Evolutionary conservation across 148 eudicot species (phyloP), one percentile per base, ranked within the genome.

Genomic region (Persicaria tinctoria): DNA sequence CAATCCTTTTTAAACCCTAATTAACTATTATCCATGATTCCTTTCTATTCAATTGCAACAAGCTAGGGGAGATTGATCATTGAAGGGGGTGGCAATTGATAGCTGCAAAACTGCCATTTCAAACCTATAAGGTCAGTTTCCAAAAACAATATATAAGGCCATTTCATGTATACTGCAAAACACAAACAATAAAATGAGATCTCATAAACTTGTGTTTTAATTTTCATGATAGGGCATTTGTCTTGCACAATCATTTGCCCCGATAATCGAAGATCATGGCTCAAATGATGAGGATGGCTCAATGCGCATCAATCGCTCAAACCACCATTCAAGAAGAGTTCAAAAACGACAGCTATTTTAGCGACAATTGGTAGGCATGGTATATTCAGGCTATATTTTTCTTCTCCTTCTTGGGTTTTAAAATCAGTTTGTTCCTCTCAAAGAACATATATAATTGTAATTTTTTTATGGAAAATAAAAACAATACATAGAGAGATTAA

Each of bases 351-450:
- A 63, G 1, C 38, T 63, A 38, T 46, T 63, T 9, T 46, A 63
- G 11, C 69, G 38, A 63, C 69, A 63, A 63, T 63, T 66, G 48
- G 54, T 72, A 50, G 12, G 74, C 20, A 16, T 18, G 12, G 74
- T 47, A 16, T 18, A 45, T 18, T 2, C 23, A 69, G 13, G 20
- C 48, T 6, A 46, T 69, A 17, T 7, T 13, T 7, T 66, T 32
- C 41, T 32, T 32, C 41, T 32, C 41, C 3, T 32, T 32, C 1
- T 32, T 32, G 41, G 41, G 41, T 32, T 32, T 32, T 32, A 32
- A 32, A 32, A 32, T 32, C 3, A 32, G 41, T 32, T 32, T 32
- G 41, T 32, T 32, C 41, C 41, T 32, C 41, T 32, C 41, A 32
- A 32, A 32, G 41, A 32, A 32, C 41, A 32, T 32, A 32, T 32